phyloP scores from a whole-genome alignment of 2,329 filamentous ascomycete genomes.

The Ceratocystis cubensis region DNA sequence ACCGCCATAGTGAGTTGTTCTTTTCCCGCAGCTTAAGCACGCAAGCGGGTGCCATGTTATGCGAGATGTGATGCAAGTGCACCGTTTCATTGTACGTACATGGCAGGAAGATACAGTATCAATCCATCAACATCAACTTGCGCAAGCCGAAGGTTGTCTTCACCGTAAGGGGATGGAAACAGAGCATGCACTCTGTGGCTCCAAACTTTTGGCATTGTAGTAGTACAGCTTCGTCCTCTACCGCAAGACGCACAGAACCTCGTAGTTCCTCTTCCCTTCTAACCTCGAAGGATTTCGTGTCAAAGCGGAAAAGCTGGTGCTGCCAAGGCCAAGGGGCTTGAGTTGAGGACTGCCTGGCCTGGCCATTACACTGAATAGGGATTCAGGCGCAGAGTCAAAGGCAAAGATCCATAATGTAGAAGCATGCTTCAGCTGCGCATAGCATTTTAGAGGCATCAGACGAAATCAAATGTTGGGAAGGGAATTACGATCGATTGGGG shows the following conservation, averaged over 20 bases:
- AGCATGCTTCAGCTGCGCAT: no score
- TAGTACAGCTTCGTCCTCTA: no score
- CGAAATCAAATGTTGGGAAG: no score
- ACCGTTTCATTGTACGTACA: background rate
- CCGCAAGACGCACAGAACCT: no score
- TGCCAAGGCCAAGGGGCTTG: background rate
- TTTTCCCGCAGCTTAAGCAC: background rate
- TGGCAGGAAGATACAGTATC: background rate
- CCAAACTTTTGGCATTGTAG: no score
- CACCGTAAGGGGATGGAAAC: no score
- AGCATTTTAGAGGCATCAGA: no score
- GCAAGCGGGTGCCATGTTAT: background rate
- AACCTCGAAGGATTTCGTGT: background rate
- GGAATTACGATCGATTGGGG: background rate
- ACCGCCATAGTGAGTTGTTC: conserved; percentile 19
- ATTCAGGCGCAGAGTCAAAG: background rate
- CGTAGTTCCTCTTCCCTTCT: background rate
- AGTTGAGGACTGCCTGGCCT: background rate
- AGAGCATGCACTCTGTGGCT: no score
- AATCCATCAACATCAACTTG: background rate
- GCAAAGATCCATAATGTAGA: no score
- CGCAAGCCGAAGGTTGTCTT: background rate
- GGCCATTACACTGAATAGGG: background rate
- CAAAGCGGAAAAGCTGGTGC: background rate
- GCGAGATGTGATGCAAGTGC: background rate